Evolutionary conservation across 768 basidiomycete species (phyloP), one percentile per base, ranked within the genome.

Genomic region (Cyclocybe aegerita): DNA sequence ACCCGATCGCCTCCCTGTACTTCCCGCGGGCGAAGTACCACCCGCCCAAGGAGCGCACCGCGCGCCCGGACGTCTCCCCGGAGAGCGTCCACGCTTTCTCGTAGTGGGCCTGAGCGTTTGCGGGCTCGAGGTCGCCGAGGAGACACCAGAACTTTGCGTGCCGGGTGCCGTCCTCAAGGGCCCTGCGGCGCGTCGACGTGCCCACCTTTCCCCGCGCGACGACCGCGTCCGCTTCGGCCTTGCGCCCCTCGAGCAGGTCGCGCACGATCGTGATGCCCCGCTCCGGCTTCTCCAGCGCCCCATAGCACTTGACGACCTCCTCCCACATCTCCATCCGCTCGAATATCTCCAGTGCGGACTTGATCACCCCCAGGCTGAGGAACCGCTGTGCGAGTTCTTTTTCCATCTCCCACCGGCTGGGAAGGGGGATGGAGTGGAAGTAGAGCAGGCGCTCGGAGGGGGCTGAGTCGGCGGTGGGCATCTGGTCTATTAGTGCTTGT

Each of bases 301-400:
- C 84, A 76, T 88, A 91, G 68, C 96, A 98, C 54, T 80, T 77
- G 38, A 93, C 93, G 7, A 91, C 94, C 56, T 98, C 92, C 70
- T 97, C 97, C 95, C 95, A 99, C 93, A 98, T 93, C 71, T 98
- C 94, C 53, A 98, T 74, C 33, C 91, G 80, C 69, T 93, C 88
- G 63, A 93, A 98, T 48, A 98, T 95, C 66, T 90, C 95, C 43
- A 98, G 73, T 0, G 97, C 95, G 4, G 90, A 93, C 58, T 86
- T 86, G 52, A 90, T 77, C 49, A 96, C 93, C 11, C 97, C 97
- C 43, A 98, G 75, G 39, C 82, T 78, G 56, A 94, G 72, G 70
- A 88, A 94, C 46, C 92, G 81, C 57, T 78, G 67, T 1, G 93
- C 97, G 16, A 99, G 78, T 67, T 99, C 97, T 37, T 81, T 79